phyloP scores from a whole-genome alignment of 2,329 filamentous ascomycete species.

The Neonectria sp. region DNA sequence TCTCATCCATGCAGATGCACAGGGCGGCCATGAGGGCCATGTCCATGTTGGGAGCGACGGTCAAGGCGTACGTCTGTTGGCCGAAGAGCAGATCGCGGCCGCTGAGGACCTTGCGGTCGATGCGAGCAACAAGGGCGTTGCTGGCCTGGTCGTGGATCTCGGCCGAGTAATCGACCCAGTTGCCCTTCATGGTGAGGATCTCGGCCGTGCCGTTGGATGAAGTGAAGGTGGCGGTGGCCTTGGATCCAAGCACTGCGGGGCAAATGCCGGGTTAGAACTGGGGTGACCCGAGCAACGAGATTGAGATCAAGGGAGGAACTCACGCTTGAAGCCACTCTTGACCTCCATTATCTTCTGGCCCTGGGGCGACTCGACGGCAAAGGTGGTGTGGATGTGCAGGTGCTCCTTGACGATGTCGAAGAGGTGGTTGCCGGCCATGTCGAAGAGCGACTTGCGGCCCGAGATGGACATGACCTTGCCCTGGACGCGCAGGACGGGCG shows the following conservation, averaged over 20 bases:
- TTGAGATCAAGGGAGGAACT: constrained; percentile 45
- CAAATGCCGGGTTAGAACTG: constrained; percentile 14
- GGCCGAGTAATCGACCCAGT: constrained; percentile 71
- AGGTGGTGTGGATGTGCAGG: constrained; percentile 66
- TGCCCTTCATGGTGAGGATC: constrained; percentile 71
- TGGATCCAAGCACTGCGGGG: constrained; percentile 64
- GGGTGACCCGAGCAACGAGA: neutral
- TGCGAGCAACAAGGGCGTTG: constrained; percentile 68
- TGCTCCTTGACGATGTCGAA: constrained; percentile 72
- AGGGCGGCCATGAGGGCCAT: constrained; percentile 76
- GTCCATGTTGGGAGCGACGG: constrained; percentile 76
- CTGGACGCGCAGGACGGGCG: constrained; percentile 69
- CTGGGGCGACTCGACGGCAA: constrained; percentile 61
- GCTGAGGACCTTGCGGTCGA: constrained; percentile 72
- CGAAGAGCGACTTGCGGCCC: constrained; percentile 69
- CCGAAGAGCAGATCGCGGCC: constrained; percentile 70
- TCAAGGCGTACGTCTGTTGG: constrained; percentile 77
- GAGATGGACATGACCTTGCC: constrained; percentile 68
- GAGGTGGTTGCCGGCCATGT: constrained; percentile 67
- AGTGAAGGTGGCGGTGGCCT: constrained; percentile 71
- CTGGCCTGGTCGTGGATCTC: constrained; percentile 69
- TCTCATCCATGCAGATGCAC: constrained; percentile 79
- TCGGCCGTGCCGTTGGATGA: constrained; percentile 60
- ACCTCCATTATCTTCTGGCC: constrained; percentile 68
- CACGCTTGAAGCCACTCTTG: constrained; percentile 68